Evolutionary conservation across 352 stramenopile species (phyloP), one percentile per base, ranked within the genome.

Genomic region (Plasmopara halstedii): DNA sequence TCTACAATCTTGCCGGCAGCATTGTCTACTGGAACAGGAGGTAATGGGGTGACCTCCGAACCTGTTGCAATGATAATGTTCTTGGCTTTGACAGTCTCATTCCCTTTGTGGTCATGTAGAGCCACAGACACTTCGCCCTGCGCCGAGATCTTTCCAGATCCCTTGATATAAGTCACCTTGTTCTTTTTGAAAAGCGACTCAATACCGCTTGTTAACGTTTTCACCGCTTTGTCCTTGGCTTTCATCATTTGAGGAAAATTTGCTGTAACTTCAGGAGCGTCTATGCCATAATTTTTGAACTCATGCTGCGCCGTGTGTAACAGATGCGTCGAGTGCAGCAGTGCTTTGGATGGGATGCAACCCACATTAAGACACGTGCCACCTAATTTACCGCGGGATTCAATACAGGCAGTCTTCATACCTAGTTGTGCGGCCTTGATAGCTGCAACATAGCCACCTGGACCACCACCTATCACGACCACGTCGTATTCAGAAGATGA

Each of bases 151-250:
- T 93, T 98, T 42, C 95, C 96, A 52, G 82, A 88, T 23, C 97
- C 97, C 73, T 98, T 98, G 62, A 98, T 90, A 67, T 99, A 99
- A 47, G 96, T 93, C 8, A 99, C 69, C 64, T 97, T 97, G 80
- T 99, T 97, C 75, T 99, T 99, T 70, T 99, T 99, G 63, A 99
- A 98, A 26, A 99, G 81, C 48, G 83, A 80, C 61, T 99, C 96
- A 56, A 99, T 99, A 32, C 97, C 97, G 34, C 79, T 81, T 2
- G 96, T 99, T 25, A 99, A 77, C 46, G 69, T 82, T 51, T 90
- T 85, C 1, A 99, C 96, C 0, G 89, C 92, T 53, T 98, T 95
- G 14, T 88, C 71, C 76, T 99, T 99, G 48, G 84, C 73, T 36
- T 94, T 91, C 76, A 98, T 95, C 86, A 99, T 98, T 53, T 96